Conservation (phyloP, 306 rosid species). For the Gastrolobium villosum region DNA sequence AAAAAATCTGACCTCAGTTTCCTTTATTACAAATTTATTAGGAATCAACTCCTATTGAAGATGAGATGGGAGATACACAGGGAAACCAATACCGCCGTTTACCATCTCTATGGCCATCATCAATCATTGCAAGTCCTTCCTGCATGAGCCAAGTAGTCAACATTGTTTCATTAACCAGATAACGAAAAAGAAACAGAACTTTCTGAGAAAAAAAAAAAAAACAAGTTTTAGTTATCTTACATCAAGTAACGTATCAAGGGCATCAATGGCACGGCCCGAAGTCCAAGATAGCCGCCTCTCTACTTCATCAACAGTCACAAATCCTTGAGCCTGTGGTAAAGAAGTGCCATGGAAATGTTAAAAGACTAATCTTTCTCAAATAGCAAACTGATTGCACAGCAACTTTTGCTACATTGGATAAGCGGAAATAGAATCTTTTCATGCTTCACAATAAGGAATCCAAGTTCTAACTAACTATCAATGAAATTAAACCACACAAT, state of each 20-base stretch:
- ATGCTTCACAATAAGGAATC: slow-evolving; percentile 16
- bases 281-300: slow-evolving; percentile 91
- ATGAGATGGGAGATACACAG: slow-evolving; percentile 83
- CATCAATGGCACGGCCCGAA: slow-evolving; percentile 87
- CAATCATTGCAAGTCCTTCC: slow-evolving; percentile 99
- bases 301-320: slow-evolving; percentile 83
- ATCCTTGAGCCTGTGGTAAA: slow-evolving; percentile 81
- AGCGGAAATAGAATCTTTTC: slow-evolving; percentile 2
- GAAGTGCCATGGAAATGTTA: slow-evolving; percentile 33
- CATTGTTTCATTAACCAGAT: slow-evolving; percentile 16
- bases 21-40: slow-evolving; percentile 34
- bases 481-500: background rate
- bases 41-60: slow-evolving; percentile 61
- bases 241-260: slow-evolving; percentile 87
- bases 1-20: slow-evolving; percentile 38
- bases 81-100: slow-evolving; percentile 93
- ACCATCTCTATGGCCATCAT: slow-evolving; percentile 95
- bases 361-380: slow-evolving; percentile 5
- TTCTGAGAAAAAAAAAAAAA: background rate
- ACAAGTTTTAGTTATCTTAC: slow-evolving; percentile 59
- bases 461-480: slow-evolving; percentile 2
- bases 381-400: slow-evolving; percentile 15
- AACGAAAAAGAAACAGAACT: background rate
- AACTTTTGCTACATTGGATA: slow-evolving; percentile 8
- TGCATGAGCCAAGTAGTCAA: slow-evolving; percentile 51